Conservation (phyloP, 2,329 filamentous ascomycete genomes). For the Emergomyces pasteurianus region DNA sequence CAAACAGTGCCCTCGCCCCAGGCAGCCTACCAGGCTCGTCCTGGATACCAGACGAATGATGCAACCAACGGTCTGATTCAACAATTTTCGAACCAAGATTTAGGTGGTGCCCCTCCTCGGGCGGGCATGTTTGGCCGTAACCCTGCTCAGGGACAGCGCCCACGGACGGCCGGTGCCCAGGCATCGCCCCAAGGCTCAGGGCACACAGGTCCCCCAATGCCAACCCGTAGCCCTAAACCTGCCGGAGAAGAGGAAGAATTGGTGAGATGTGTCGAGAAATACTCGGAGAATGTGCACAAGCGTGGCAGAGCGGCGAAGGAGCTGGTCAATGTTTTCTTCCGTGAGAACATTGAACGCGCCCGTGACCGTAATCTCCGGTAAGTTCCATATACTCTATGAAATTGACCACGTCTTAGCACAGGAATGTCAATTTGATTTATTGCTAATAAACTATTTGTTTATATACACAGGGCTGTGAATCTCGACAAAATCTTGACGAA, state of each 20-base stretch:
- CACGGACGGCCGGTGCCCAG: constrained; percentile 66
- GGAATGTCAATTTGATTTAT: neutral
- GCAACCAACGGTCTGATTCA: constrained; percentile 84
- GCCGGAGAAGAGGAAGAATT: constrained; percentile 58
- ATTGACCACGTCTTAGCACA: neutral
- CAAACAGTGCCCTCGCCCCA: constrained; percentile 45
- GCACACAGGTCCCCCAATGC: constrained; percentile 59
- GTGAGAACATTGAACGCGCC: constrained; percentile 93
- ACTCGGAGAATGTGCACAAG: constrained; percentile 76
- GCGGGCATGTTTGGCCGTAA: constrained; percentile 58
- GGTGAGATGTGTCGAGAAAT: constrained; percentile 67
- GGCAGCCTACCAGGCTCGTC: constrained; percentile 41
- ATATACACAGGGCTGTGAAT: constrained; percentile 74
- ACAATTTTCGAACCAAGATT: constrained; percentile 94
- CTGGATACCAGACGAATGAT: constrained; percentile 52
- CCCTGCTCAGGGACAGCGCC: constrained; percentile 58
- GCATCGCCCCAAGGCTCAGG: constrained; percentile 45
- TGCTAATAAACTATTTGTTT: constrained; percentile 2
- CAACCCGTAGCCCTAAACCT: constrained; percentile 42
- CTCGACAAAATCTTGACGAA: constrained; percentile 77
- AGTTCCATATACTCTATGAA: constrained; percentile 15
- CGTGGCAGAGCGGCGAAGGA: constrained; percentile 54
- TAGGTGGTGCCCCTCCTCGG: constrained; percentile 59
- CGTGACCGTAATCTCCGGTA: constrained; percentile 91
- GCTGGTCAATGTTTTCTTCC: constrained; percentile 73